Base-by-base conservation (phyloP, 805 yeast genomes). In the Wickerhamomyces bovis region DNA sequence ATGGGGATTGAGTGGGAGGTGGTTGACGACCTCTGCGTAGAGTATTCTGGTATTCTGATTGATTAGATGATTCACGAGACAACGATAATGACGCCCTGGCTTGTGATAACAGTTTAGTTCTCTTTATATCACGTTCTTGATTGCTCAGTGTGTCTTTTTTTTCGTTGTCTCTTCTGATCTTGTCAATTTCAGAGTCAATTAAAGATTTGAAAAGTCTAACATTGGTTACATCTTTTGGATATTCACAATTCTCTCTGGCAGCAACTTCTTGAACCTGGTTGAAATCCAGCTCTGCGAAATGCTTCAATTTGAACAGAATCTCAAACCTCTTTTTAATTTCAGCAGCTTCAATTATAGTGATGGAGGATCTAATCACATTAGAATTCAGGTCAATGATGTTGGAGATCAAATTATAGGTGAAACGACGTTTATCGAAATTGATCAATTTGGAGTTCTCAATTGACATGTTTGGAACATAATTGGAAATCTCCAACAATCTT, bases 391-490 rank as follows among this genome's bases (percentile, higher is more conserved):
- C 78, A 40, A 72, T 53, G 16, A 81, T 71, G 51, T 80, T 80
- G 20, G 78, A 68, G 31, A 84, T 69, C 49, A 83, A 70, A 57
- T 83, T 80, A 64, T 77, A 79, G 5, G 78, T 77, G 63, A 80
- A 84, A 44, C 92, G 73, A 50, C 84, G 75, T 67, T 92, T 92
- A 64, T 89, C 96, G 65, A 90, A 92, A 60, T 92, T 90, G 55
- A 90, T 79, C 50, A 84, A 68, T 30, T 74, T 70, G 2, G 83
- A 73, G 57, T 82, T 78, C 49, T 76, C 81, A 36, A 79, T 73
- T 44, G 83, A 77, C 79, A 81, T 85, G 56, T 85, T 86, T 18
- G 97, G 95, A 44, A 89, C 81, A 58, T 77, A 82, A 52, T 85
- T 81, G 1, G 83, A 80, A 49, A 83, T 78, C 58, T 87, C 96